Evolutionary conservation across 441 rosid species (phyloP), one percentile per base, ranked within the genome.

Genomic region (Gossypium schwendimanii): DNA sequence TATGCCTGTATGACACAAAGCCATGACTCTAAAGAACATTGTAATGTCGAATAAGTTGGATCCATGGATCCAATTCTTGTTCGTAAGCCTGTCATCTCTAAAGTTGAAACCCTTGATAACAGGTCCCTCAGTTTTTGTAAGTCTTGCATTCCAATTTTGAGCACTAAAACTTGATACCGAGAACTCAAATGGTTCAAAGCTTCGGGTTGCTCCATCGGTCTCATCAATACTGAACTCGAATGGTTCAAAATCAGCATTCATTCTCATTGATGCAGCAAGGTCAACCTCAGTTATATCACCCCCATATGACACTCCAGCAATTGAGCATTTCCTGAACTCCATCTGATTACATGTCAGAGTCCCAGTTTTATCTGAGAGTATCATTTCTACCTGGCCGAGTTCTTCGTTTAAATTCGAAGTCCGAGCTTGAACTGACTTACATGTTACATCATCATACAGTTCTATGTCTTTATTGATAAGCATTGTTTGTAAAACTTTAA

Each of bases 341-440:
- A 92, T 92, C 82, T 86, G 95, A 66, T 92, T 92, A 78, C 97
- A 86, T 18, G 97, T 92, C 89, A 91, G 82, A 23, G 97, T 91
- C 21, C 97, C 97, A 2, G 97, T 91, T 82, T 91, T 91, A 78
- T 91, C 97, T 0, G 97, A 87, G 10, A 89, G 81, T 73, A 91
- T 83, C 3, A 83, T 91, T 45, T 90, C 88, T 14, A 91, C 97
- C 81, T 87, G 97, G 63, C 97, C 97, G 26, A 91, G 82, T 77
- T 91, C 95, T 79, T 89, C 97, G 69, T 91, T 91, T 63, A 89
- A 79, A 73, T 91, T 91, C 0, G 97, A 91, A 50, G 97, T 91
- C 45, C 92, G 83, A 9, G 97, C 95, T 79, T 71, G 82, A 28
- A 82, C 95, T 1, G 93, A 79, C 72, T 79, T 83, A 47, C 83